These are phyloP conservation scores for Raffaelea ambrosiae DNA, from an alignment of 2,329 filamentous ascomycete species.

Conservation along the genomic window DNA sequence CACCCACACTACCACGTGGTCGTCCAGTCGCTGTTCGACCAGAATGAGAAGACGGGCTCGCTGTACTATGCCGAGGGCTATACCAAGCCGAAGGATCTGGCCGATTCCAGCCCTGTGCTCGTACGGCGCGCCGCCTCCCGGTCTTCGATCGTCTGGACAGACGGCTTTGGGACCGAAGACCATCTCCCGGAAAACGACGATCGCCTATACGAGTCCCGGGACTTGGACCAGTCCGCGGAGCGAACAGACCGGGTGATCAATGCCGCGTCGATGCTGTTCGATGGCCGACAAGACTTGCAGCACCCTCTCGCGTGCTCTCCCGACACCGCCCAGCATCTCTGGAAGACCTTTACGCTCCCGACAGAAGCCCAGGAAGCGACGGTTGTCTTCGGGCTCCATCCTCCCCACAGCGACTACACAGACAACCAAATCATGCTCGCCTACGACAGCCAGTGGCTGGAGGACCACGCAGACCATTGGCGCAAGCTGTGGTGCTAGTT, in stretches of 20 bases:
- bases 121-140: background rate
- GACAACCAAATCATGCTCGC: background rate
- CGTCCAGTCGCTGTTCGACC: slow-evolving; percentile 26
- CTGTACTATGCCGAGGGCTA: background rate
- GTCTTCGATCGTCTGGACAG: background rate
- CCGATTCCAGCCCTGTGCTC: background rate
- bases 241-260: background rate
- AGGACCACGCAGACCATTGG: background rate
- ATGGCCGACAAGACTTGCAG: background rate
- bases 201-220: background rate
- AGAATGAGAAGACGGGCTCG: slow-evolving; percentile 10
- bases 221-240: background rate
- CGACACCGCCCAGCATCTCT: background rate
- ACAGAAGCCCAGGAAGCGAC: background rate
- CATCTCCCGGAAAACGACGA: background rate
- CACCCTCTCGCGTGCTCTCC: background rate
- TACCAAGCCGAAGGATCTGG: background rate
- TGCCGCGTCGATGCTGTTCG: background rate
- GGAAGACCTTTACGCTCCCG: background rate
- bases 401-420: background rate
- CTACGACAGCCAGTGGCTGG: background rate
- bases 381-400: background rate
- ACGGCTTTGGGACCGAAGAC: background rate
- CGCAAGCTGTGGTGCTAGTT: background rate
- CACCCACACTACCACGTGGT: slow-evolving; percentile 11